Evolutionary conservation across 2,329 filamentous ascomycete genomes (phyloP), one percentile per base, ranked within the genome.

Genomic region (Atkinsonella texensis): DNA sequence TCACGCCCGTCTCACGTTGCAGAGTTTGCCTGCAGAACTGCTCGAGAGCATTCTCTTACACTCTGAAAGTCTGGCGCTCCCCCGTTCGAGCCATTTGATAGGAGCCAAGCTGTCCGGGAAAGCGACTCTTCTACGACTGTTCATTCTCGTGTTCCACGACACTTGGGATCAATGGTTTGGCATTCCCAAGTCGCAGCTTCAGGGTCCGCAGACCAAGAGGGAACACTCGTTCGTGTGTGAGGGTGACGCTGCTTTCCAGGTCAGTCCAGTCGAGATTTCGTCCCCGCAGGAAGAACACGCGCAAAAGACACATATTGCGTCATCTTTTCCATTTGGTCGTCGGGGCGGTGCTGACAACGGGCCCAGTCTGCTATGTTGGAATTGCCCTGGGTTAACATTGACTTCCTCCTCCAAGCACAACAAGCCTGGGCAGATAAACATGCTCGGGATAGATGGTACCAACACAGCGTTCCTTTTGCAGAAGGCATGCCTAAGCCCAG

Each of bases 31-130:
- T 0, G 59, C 71, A 7, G 78, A 81, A 60, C 65, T 81, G 23
- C 68, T 81, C 12, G 75, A 80, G 58, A 66, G 55, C 33, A 77
- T 81, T 46, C 72, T 79, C 51, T 62, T 75, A 55, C 62, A 73
- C 49, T 78, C 75, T 47, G 60, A 64, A 54, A 79, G 77, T 55
- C 54, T 75, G 46, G 67, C 71, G 48, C 65, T 81, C 1, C 69
- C 75, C 0, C 68, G 64, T 5, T 66, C 70, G 47, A 74, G 69
- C 49, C 70, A 61, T 11, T 61, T 68, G 33, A 63, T 81, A 32
- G 74, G 75, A 23, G 59, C 63, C 28, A 66, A 71, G 44, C 68
- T 81, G 13, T 79, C 76, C 7, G 57, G 59, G 0, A 62, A 62
- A 11, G 63, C 59, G 7, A 71, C 69, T 1, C 61, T 70, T 15